Evolutionary conservation across 176 grass and related monocot species (phyloP).

Genomic region (Zoysia japonica): DNA sequence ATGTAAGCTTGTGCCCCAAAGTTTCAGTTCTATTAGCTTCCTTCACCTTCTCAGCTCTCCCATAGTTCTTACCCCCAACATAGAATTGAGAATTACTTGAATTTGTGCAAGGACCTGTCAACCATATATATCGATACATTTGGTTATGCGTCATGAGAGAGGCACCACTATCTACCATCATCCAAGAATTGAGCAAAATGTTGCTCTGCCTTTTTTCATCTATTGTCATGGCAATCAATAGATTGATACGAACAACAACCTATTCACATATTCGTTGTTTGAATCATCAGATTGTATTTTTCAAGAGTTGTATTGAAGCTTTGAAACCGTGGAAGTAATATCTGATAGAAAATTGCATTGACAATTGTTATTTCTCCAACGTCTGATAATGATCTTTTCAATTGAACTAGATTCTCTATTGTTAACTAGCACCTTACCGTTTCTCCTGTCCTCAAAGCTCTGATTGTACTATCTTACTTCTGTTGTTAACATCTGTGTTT

Average conservation of each 20-base stretch:
- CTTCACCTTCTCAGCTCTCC: too few relatives aligned
- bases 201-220: neutral
- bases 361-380: neutral
- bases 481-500: slow-evolving; percentile 3
- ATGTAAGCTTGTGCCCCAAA: too few relatives aligned
- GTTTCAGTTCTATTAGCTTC: too few relatives aligned
- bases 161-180: neutral
- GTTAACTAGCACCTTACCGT: neutral
- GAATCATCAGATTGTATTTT: neutral
- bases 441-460: neutral
- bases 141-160: neutral
- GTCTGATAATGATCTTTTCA: neutral
- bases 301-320: neutral
- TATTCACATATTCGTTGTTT: neutral
- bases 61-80: too few relatives aligned
- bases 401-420: slow-evolving; percentile 4
- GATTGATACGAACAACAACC: neutral
- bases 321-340: slow-evolving; percentile 8
- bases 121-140: slow-evolving; percentile 16
- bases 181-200: neutral
- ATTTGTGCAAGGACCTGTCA: too few relatives aligned
- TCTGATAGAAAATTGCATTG: neutral
- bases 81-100: neutral
- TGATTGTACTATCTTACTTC: slow-evolving; percentile 18
- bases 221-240: neutral